These are phyloP conservation scores for Elsinoe batatas DNA, from an alignment of 2,329 filamentous ascomycete genomes.

Conservation along the genomic window DNA sequence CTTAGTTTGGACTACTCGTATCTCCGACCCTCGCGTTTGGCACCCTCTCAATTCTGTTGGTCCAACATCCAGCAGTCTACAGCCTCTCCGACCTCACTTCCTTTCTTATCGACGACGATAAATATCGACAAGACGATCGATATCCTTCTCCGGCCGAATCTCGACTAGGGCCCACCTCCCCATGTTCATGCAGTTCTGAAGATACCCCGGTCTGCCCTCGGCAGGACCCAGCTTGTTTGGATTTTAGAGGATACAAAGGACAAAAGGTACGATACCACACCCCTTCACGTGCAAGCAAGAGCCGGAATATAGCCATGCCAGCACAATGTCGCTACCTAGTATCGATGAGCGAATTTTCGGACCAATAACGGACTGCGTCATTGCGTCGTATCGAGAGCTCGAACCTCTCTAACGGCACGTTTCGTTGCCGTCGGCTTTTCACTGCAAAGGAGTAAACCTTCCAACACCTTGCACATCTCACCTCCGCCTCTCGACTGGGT, in stretches of 20 bases:
- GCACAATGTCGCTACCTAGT: background rate
- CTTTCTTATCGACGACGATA: background rate
- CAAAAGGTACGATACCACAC: slow-evolving; percentile 3
- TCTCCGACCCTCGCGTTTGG: slow-evolving; percentile 7
- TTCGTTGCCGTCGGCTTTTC: slow-evolving; percentile 1
- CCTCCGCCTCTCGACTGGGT: background rate
- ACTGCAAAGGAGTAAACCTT: slow-evolving; percentile 11
- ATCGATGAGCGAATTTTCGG: slow-evolving; percentile 3
- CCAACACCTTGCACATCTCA: background rate
- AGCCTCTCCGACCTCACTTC: background rate
- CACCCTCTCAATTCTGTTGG: slow-evolving; percentile 7
- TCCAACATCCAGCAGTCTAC: background rate
- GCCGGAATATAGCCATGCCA: background rate
- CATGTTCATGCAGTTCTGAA: slow-evolving; percentile 11
- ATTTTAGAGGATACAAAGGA: slow-evolving; percentile 10
- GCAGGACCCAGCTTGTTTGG: slow-evolving; percentile 8
- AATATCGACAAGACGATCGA: background rate
- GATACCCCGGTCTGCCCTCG: slow-evolving; percentile 12
- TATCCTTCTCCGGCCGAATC: background rate
- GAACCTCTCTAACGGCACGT: slow-evolving; percentile 11
- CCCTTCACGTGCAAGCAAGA: slow-evolving; percentile 1
- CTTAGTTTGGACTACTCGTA: slow-evolving; percentile 10
- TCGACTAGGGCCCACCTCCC: background rate
- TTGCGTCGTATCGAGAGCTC: slow-evolving; percentile 7
- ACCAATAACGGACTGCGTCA: slow-evolving; percentile 5